These are phyloP conservation scores for Asterophora parasitica DNA, from an alignment of 768 basidiomycete species.

Conservation along the genomic window DNA sequence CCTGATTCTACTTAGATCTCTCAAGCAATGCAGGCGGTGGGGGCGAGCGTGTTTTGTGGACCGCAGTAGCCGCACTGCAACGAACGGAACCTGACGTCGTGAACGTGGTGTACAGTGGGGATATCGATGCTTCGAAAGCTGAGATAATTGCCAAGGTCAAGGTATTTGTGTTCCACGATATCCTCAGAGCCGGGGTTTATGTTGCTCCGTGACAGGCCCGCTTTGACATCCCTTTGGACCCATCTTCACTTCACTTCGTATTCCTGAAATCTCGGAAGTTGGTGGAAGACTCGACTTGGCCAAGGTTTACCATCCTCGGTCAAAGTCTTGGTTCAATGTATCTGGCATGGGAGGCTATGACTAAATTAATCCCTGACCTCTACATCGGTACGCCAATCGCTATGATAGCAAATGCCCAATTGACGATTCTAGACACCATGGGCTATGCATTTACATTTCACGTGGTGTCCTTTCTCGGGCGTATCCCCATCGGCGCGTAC, in stretches of 20 bases:
- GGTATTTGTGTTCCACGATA: slow-evolving; percentile 32
- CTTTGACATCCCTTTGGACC: slow-evolving; percentile 73
- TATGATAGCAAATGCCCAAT: neutral
- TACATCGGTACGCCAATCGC: slow-evolving; percentile 66
- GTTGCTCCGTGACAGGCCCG: slow-evolving; percentile 45
- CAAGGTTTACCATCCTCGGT: slow-evolving; percentile 85
- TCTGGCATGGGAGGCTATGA: slow-evolving; percentile 80
- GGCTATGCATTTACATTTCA: slow-evolving; percentile 95
- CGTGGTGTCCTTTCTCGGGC: slow-evolving; percentile 56
- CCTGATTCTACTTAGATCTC: slow-evolving; percentile 35
- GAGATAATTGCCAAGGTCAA: slow-evolving; percentile 79
- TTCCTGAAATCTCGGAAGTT: slow-evolving; percentile 65
- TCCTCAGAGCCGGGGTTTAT: neutral
- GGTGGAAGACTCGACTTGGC: slow-evolving; percentile 82
- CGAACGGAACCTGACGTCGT: slow-evolving; percentile 58
- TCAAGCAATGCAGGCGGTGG: slow-evolving; percentile 91
- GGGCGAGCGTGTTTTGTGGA: slow-evolving; percentile 94
- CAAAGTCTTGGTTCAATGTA: slow-evolving; percentile 87
- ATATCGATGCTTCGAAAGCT: slow-evolving; percentile 73
- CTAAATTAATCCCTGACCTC: slow-evolving; percentile 76
- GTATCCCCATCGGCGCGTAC: slow-evolving; percentile 81
- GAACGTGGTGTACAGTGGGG: slow-evolving; percentile 86
- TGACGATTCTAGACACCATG: slow-evolving; percentile 75
- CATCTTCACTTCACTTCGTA: slow-evolving; percentile 71
- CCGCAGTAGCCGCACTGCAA: slow-evolving; percentile 77